Evolutionary conservation across 768 basidiomycete species (phyloP).

Genomic region (Collybia mongolica): DNA sequence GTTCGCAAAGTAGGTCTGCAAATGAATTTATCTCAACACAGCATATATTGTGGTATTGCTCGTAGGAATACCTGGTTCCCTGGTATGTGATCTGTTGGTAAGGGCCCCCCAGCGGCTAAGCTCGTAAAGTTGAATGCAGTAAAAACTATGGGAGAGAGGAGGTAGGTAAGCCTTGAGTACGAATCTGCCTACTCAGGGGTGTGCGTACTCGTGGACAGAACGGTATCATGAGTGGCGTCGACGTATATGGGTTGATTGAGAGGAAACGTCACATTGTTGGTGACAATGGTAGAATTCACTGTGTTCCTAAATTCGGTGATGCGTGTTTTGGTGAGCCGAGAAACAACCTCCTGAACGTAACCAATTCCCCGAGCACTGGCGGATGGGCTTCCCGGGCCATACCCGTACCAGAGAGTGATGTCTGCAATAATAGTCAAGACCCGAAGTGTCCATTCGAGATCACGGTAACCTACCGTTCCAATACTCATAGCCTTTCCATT

Average conservation of each 20-base stretch:
- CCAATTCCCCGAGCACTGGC: constrained; percentile 63
- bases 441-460: neutral
- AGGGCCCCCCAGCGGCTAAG: constrained; percentile 58
- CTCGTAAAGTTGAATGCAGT: constrained; percentile 73
- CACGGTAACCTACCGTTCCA: constrained; percentile 26
- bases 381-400: constrained; percentile 68
- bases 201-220: constrained; percentile 57
- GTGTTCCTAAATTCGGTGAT: constrained; percentile 56
- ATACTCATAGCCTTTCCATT: constrained; percentile 81
- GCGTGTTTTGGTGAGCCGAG: constrained; percentile 63
- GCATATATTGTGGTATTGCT: constrained; percentile 43
- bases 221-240: constrained; percentile 75
- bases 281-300: constrained; percentile 67
- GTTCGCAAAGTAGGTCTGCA: constrained; percentile 28
- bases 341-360: constrained; percentile 68
- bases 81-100: constrained; percentile 61
- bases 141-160: constrained; percentile 38
- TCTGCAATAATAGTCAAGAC: constrained; percentile 28
- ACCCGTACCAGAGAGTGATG: constrained; percentile 60
- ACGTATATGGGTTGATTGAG: constrained; percentile 61
- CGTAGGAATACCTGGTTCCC: constrained; percentile 44
- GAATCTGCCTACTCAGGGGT: neutral
- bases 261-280: constrained; percentile 51
- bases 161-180: too few relatives aligned
- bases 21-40: constrained; percentile 29